phyloP scores from a whole-genome alignment of 2,329 filamentous ascomycete genomes.

The Fusarium vanettenii region DNA sequence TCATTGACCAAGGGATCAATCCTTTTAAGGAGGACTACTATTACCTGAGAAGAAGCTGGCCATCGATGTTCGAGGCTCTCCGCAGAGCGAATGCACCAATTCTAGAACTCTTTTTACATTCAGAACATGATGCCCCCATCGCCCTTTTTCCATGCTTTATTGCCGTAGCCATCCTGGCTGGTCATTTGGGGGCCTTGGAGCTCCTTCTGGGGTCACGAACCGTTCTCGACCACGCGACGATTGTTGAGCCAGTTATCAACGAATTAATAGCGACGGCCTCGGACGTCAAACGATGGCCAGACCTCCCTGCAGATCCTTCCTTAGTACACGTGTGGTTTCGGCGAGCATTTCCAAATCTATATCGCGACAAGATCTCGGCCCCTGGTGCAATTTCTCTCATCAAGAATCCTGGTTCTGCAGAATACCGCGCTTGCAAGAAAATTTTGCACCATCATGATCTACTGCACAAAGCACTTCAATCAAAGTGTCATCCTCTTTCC shows the following conservation, averaged over 20 bases:
- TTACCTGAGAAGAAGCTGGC: too few relatives aligned
- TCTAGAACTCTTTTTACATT: background rate
- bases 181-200: background rate
- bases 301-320: background rate
- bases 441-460: background rate
- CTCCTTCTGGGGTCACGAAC: background rate
- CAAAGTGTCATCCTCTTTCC: background rate
- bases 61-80: background rate
- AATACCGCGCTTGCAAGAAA: background rate
- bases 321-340: background rate
- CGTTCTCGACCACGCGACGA: background rate
- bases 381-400: background rate
- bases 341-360: background rate
- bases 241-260: background rate
- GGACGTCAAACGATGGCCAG: too few relatives aligned
- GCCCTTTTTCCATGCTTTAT: rapidly evolving
- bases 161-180: background rate
- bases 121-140: background rate
- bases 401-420: rapidly evolving
- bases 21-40: background rate
- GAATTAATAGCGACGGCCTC: too few relatives aligned
- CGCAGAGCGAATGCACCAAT: background rate
- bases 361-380: background rate
- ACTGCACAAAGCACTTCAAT: background rate
- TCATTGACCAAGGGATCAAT: rapidly evolving